A percentile compares a stretch with the other conserved stretches of the same genome.
Evolutionary conservation across 805 yeast species (phyloP).

Genomic region (Candida glaebosa): DNA sequence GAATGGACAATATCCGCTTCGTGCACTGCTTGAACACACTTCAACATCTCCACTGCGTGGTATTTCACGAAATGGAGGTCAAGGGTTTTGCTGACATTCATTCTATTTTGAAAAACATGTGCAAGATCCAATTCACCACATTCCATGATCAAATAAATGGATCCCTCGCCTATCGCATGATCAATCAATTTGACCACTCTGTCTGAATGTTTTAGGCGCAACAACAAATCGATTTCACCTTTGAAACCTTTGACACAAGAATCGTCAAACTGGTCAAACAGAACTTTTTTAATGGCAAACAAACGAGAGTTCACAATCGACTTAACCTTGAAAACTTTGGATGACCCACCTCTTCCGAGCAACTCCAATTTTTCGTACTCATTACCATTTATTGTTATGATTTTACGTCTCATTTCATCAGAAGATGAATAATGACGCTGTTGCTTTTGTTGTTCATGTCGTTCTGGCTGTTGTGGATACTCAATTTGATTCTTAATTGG

Average conservation of each 20-base stretch:
- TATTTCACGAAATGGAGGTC: conserved; percentile 77
- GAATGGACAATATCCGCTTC: conserved; percentile 81
- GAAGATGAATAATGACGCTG: conserved; percentile 6
- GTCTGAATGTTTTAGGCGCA: conserved; percentile 51
- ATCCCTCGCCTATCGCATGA: conserved; percentile 61
- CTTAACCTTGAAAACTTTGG: conserved; percentile 82
- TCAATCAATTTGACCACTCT: conserved; percentile 80
- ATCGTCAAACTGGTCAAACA: conserved; percentile 78
- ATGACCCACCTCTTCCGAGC: conserved; percentile 88
- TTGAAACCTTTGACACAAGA: conserved; percentile 73
- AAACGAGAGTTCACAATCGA: conserved; percentile 47
- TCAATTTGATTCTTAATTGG: background rate
- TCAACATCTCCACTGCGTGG: conserved; percentile 72
- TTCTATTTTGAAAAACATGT: conserved; percentile 62
- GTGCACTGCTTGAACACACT: conserved; percentile 88
- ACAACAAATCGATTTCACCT: conserved; percentile 81
- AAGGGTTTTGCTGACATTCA: conserved; percentile 38
- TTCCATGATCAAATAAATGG: conserved; percentile 80
- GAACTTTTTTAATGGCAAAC: conserved; percentile 79
- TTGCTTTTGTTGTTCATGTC: background rate
- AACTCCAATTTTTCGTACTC: conserved; percentile 73
- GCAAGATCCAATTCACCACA: conserved; percentile 92
- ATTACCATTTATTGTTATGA: conserved; percentile 47
- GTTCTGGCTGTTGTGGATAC: background rate
- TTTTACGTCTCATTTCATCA: conserved; percentile 22